These are phyloP conservation scores for Entomortierella beljakovae DNA, from an alignment of 192 early-diverging fungal genomes.

Conservation along the genomic window DNA sequence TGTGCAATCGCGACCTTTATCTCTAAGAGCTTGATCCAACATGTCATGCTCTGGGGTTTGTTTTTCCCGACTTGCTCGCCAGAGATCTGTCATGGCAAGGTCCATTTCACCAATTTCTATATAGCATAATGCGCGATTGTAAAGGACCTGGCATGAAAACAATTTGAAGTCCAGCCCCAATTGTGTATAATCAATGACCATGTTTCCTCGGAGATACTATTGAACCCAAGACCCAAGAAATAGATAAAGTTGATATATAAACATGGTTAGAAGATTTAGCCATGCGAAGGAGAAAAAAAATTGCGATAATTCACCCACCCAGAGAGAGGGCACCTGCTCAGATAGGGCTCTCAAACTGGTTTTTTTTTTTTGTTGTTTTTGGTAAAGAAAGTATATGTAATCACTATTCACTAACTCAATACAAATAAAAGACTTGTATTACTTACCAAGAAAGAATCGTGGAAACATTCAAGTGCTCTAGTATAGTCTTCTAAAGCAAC, in stretches of 20 bases:
- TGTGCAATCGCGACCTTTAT: slow-evolving; percentile 71
- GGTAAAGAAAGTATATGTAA: too few relatives aligned
- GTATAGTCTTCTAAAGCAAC: slow-evolving; percentile 79
- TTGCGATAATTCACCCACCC: not conserved
- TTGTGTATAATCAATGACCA: slow-evolving; percentile 95
- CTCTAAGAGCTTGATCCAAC: slow-evolving; percentile 72
- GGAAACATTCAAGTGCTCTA: slow-evolving; percentile 82
- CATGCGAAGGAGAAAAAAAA: not conserved
- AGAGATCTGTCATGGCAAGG: slow-evolving; percentile 78
- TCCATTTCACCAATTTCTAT: slow-evolving; percentile 79
- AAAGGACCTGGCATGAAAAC: slow-evolving; percentile 89
- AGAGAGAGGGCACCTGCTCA: not conserved
- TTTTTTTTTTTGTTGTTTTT: slow-evolving; percentile 3
- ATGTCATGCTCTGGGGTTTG: slow-evolving; percentile 76
- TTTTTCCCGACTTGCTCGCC: slow-evolving; percentile 70
- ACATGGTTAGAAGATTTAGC: not conserved
- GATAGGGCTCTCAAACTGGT: not conserved
- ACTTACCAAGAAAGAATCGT: slow-evolving; percentile 79
- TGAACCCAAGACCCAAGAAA: not conserved
- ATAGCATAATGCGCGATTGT: slow-evolving; percentile 90
- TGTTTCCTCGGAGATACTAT: slow-evolving; percentile 84
- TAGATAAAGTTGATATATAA: too few relatives aligned
- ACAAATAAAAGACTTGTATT: not conserved
- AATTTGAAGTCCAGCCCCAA: slow-evolving; percentile 93
- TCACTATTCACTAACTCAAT: too few relatives aligned